These are phyloP conservation scores for Salvia hispanica DNA, from an alignment of 257 asterid genomes.

Conservation along the genomic window DNA sequence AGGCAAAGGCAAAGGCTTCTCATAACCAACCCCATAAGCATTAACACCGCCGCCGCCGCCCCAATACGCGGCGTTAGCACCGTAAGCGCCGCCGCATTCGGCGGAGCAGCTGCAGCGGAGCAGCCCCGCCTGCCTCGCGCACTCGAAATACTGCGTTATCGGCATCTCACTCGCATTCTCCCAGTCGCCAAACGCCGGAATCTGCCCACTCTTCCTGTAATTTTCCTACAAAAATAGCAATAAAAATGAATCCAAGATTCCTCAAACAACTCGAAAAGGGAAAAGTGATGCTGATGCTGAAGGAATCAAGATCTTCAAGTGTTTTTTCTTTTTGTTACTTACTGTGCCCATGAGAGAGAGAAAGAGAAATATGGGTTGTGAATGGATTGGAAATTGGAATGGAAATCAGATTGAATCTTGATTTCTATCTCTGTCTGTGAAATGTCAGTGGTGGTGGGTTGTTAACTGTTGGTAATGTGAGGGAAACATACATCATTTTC, in stretches of 20 bases:
- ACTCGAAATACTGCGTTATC: slow-evolving; percentile 72
- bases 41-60: slow-evolving; percentile 21
- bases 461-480: slow-evolving; percentile 9
- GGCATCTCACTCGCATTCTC: slow-evolving; percentile 68
- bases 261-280: slow-evolving; percentile 7
- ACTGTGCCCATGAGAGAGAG: slow-evolving; percentile 36
- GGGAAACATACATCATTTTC: slow-evolving; percentile 11
- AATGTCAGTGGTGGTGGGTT: slow-evolving; percentile 22
- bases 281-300: background rate
- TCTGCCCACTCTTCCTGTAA: slow-evolving; percentile 60
- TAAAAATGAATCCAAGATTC: background rate
- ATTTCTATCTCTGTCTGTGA: slow-evolving; percentile 5
- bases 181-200: slow-evolving; percentile 84
- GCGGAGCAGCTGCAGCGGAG: slow-evolving; percentile 49
- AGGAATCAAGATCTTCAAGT: slow-evolving; percentile 32
- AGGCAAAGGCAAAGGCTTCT: slow-evolving; percentile 45
- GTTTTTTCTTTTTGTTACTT: slow-evolving; percentile 22
- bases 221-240: slow-evolving; percentile 32
- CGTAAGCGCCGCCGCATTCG: slow-evolving; percentile 31
- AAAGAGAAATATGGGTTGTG: background rate
- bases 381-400: background rate
- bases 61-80: slow-evolving; percentile 16
- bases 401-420: slow-evolving; percentile 8
- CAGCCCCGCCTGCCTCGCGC: slow-evolving; percentile 80
- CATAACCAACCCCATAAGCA: slow-evolving; percentile 38